phyloP scores from a whole-genome alignment of 2,329 filamentous ascomycete species.

The Fusarium chaquense region DNA sequence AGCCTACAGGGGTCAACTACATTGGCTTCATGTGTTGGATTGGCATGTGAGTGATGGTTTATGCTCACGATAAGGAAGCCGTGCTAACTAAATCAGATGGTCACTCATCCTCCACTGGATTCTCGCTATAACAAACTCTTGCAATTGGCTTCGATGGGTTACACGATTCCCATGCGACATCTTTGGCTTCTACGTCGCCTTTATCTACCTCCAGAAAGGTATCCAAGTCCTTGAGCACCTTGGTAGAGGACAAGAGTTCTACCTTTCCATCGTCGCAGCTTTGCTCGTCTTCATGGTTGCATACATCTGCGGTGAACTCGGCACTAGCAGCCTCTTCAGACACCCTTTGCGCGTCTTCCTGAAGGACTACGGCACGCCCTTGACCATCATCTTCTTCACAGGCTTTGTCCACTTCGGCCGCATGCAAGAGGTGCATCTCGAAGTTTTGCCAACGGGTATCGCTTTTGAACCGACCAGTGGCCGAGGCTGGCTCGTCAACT shows the following conservation, averaged over 20 bases:
- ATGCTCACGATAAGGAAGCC: neutral
- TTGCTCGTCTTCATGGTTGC: constrained; percentile 82
- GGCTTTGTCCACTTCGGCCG: constrained; percentile 89
- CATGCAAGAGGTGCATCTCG: constrained; percentile 77
- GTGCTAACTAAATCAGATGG: constrained; percentile 67
- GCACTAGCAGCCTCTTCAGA: constrained; percentile 77
- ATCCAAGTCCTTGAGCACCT: constrained; percentile 86
- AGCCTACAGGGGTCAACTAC: constrained; percentile 81
- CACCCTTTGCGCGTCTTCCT: constrained; percentile 83
- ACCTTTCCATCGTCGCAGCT: constrained; percentile 81
- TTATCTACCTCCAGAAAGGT: constrained; percentile 91
- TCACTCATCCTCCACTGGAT: constrained; percentile 86
- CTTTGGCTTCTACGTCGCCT: constrained; percentile 93
- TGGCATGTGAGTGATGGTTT: constrained; percentile 69
- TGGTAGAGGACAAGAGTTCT: constrained; percentile 75
- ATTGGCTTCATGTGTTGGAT: constrained; percentile 94
- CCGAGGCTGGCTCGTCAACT: constrained; percentile 81
- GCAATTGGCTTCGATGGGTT: constrained; percentile 89
- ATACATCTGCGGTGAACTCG: constrained; percentile 79
- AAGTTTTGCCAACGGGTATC: constrained; percentile 78
- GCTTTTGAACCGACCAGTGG: constrained; percentile 83
- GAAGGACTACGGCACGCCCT: constrained; percentile 88
- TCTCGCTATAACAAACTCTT: constrained; percentile 85
- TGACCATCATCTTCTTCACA: constrained; percentile 88
- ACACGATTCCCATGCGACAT: constrained; percentile 94